These are phyloP conservation scores for Solanum tacnaense DNA, from an alignment of 257 asterid species.

Conservation along the genomic window DNA sequence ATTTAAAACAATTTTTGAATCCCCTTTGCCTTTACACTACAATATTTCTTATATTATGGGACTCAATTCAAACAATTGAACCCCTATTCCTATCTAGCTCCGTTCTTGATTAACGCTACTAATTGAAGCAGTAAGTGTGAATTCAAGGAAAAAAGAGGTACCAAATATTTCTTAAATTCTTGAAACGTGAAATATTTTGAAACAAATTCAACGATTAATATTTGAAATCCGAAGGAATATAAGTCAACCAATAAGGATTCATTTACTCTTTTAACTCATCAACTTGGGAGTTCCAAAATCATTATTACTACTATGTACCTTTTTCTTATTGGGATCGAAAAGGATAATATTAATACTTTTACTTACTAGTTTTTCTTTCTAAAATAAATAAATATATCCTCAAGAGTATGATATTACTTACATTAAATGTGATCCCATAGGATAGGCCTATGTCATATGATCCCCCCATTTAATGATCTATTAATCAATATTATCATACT, in stretches of 20 bases:
- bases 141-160: not conserved
- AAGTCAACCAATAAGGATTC: not conserved
- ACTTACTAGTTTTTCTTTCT: not conserved
- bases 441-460: not conserved
- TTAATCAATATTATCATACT: not conserved
- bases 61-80: not conserved
- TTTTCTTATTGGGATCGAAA: not conserved
- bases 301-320: not conserved
- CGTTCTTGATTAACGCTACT: not conserved
- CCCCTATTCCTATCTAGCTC: not conserved
- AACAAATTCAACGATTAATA: not conserved
- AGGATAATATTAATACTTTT: not conserved
- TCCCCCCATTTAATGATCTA: not conserved
- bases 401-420: not conserved
- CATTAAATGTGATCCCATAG: not conserved
- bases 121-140: not conserved
- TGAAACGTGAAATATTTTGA: not conserved
- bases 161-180: not conserved
- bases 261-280: not conserved
- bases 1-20: not conserved
- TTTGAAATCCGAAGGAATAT: not conserved
- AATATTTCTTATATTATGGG: not conserved
- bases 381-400: not conserved
- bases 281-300: not conserved
- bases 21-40: not conserved